Evolutionary conservation across 768 basidiomycete genomes (phyloP).

Genomic region (Mycena leptocephala): DNA sequence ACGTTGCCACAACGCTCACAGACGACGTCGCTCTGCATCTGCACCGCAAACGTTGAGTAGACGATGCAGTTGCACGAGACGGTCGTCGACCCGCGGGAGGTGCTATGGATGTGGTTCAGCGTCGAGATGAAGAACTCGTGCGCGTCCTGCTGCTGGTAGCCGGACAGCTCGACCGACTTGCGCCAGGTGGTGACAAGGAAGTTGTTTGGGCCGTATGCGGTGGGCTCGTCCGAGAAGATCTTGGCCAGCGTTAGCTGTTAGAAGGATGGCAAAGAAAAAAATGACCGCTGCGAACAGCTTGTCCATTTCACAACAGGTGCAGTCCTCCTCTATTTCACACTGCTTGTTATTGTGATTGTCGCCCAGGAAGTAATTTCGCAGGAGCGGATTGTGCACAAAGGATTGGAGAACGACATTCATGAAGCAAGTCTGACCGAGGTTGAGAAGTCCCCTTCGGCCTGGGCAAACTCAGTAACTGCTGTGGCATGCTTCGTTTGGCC

Average conservation of each 20-base stretch:
- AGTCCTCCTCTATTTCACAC: conserved; percentile 77
- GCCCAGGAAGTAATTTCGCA: conserved; percentile 91
- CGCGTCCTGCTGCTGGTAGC: conserved; percentile 96
- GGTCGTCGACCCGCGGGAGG: conserved; percentile 81
- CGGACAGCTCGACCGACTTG: conserved; percentile 85
- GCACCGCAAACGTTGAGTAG: conserved; percentile 91
- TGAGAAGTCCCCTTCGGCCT: conserved; percentile 90
- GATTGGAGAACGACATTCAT: conserved; percentile 93
- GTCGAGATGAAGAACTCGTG: conserved; percentile 91
- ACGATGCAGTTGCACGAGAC: conserved; percentile 92
- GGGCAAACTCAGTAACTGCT: background rate
- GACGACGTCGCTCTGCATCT: conserved; percentile 89
- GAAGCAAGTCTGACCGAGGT: conserved; percentile 95
- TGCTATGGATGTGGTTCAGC: conserved; percentile 90
- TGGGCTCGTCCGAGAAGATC: conserved; percentile 71
- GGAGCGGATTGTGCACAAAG: conserved; percentile 90
- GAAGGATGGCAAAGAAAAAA: background rate
- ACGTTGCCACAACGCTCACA: conserved; percentile 89
- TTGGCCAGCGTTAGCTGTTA: conserved; percentile 36
- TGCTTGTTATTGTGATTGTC: conserved; percentile 88
- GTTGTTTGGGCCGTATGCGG: conserved; percentile 85
- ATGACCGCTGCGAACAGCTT: conserved; percentile 83
- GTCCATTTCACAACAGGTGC: conserved; percentile 96
- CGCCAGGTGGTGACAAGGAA: conserved; percentile 92
- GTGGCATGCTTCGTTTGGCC: no score